Conservation (phyloP, 2,329 filamentous ascomycete genomes). For the Diaporthe sp. region DNA sequence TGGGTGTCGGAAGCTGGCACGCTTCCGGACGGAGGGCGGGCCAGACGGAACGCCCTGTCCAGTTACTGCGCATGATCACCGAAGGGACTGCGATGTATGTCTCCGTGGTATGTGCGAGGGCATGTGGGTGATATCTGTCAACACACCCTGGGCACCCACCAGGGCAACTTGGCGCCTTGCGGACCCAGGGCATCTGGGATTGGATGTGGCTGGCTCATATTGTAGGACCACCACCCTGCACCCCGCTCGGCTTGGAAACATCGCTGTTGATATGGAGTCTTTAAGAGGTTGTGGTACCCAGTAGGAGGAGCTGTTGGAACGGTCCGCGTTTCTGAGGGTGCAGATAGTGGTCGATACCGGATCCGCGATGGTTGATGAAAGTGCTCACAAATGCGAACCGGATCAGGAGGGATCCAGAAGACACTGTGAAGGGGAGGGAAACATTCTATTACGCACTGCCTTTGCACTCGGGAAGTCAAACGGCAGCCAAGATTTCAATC, state of each 20-base stretch:
- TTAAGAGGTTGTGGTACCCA: no score
- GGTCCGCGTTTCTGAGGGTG: neutral
- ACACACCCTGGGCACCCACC: neutral
- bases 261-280: neutral
- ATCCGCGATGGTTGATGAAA: neutral
- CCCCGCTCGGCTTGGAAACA: neutral
- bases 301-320: neutral
- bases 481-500: neutral
- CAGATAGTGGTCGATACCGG: neutral
- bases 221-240: neutral
- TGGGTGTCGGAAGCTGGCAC: neutral
- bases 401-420: neutral
- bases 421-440: neutral
- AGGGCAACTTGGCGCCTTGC: neutral
- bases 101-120: neutral
- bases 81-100: neutral
- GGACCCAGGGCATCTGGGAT: neutral
- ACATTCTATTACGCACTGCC: no score
- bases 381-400: neutral
- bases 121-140: neutral
- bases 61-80: neutral
- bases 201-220: neutral
- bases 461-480: neutral
- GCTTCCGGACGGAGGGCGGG: neutral
- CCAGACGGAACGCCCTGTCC: neutral